Base-by-base conservation (phyloP, 495 filamentous ascomycete species). In the Friedmanniomyces simplex region DNA sequence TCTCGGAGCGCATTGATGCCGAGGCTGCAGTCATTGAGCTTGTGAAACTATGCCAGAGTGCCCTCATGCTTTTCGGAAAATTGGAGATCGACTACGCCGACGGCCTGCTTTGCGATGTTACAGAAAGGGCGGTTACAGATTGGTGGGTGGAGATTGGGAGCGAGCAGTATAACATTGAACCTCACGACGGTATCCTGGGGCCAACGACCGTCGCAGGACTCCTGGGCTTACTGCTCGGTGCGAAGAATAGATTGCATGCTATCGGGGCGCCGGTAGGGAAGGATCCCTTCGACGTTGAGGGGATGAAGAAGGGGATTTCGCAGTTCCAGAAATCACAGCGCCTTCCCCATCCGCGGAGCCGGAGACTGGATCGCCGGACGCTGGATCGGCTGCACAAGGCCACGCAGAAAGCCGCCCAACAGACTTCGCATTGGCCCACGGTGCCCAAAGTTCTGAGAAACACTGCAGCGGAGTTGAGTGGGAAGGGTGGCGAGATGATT, bases 81-180 rank as follows among this genome's bases (percentile, higher is more conserved):
- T 73, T 96, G 25, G 82, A 86, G 1, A 80, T 84, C n/a, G 88
- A 88, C 59, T 97, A 95, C 66, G 89, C 88, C 25, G 93, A 98
- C 67, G 93, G 93, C 1, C 69, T 96, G 28, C 78, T 98, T 13
- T 98, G 93, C 65, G 93, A 98, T 72, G 73, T 91, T 16, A 98
- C 93, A 0, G 93, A 98, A 65, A 82, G 78, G 56, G 88, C 90
- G 2, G 83, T 98, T 64, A 85, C 82, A 61, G 87, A 96, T 69
- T 98, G 94, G 93, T 98, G 93, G 93, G 82, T 85, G 1, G 89
- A 96, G 62, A 85, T 96, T 43, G 93, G 94, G 3, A 85, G 85
- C 0, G 90, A 96, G 47, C 79, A 88, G 58, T 95, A 90, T 72
- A 94, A 88, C 55, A 76, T 88, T 21, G 94, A 97, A 69, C 94